Evolutionary conservation across 73 alveolate species (phyloP).

Genomic region (Paramecium tetraurelia): DNA sequence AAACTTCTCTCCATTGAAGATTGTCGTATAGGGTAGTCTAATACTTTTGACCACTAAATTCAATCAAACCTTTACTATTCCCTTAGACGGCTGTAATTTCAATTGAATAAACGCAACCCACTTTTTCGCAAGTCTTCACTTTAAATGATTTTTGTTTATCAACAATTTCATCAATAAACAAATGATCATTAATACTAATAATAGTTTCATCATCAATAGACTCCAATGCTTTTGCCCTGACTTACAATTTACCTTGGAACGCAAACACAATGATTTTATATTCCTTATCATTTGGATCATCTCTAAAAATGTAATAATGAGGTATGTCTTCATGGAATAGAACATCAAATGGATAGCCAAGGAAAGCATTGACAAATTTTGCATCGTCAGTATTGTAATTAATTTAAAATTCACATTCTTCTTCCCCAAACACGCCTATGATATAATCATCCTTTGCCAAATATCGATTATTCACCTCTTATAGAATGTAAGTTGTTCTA

Average conservation of each 20-base stretch:
- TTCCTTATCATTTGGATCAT: not conserved
- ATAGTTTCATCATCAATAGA: not conserved
- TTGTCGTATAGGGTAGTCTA: not conserved
- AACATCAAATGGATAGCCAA: slow-evolving; percentile 6
- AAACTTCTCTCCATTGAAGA: not conserved
- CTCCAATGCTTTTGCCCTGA: not conserved
- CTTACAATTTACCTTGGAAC: not conserved
- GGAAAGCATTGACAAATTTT: not conserved
- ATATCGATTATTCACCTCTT: not conserved
- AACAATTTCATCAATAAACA: not conserved
- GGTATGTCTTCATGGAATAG: not conserved
- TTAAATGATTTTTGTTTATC: not conserved
- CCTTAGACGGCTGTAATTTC: not conserved
- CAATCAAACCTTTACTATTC: not conserved
- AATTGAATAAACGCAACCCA: not conserved
- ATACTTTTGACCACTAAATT: not conserved
- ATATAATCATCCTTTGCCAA: not conserved
- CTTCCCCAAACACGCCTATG: not conserved
- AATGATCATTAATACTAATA: not conserved
- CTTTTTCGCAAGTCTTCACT: not conserved
- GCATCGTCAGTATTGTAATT: not conserved
- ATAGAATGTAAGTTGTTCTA: not conserved
- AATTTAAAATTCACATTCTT: not conserved
- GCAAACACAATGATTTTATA: not conserved
- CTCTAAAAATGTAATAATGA: not conserved